Evolutionary conservation across 306 rosid species (phyloP).

Genomic region (Prunus padus): DNA sequence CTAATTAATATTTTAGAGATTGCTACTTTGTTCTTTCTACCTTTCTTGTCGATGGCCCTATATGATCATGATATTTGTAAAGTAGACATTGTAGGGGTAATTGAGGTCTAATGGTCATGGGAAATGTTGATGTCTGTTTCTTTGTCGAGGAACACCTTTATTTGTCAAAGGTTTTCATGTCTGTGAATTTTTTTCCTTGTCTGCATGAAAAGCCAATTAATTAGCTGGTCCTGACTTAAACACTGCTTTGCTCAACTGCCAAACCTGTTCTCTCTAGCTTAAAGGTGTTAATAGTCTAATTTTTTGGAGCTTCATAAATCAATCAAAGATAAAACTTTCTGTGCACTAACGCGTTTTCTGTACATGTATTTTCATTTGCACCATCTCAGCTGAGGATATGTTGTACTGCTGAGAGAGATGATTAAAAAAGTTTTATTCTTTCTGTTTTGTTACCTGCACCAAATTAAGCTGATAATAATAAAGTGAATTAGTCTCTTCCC

Average conservation of each 20-base stretch:
- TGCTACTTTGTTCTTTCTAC: conserved; percentile 3
- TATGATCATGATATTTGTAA: conserved; percentile 8
- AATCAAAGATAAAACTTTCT: neutral
- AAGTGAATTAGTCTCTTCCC: too few relatives aligned
- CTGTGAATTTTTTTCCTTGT: conserved; percentile 20
- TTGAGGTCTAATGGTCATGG: conserved; percentile 30
- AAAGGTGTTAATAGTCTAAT: neutral
- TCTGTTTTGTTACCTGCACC: too few relatives aligned
- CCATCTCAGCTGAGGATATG: neutral
- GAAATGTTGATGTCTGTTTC: conserved; percentile 35
- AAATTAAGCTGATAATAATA: too few relatives aligned
- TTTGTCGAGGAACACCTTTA: conserved; percentile 33
- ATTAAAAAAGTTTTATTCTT: too few relatives aligned
- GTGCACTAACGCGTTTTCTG: too few relatives aligned
- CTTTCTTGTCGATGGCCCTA: conserved; percentile 31
- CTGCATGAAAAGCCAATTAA: conserved; percentile 34
- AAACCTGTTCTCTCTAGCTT: neutral
- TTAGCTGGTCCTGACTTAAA: conserved; percentile 21
- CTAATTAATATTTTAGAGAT: neutral
- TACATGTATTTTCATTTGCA: neutral
- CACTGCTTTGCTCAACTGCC: conserved; percentile 6
- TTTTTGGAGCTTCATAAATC: neutral
- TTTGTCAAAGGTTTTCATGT: conserved; percentile 37
- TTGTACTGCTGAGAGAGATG: neutral
- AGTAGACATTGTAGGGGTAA: conserved; percentile 30